These are phyloP conservation scores for Arbutus unedo DNA, from an alignment of 148 eudicot genomes.

Conservation along the genomic window DNA sequence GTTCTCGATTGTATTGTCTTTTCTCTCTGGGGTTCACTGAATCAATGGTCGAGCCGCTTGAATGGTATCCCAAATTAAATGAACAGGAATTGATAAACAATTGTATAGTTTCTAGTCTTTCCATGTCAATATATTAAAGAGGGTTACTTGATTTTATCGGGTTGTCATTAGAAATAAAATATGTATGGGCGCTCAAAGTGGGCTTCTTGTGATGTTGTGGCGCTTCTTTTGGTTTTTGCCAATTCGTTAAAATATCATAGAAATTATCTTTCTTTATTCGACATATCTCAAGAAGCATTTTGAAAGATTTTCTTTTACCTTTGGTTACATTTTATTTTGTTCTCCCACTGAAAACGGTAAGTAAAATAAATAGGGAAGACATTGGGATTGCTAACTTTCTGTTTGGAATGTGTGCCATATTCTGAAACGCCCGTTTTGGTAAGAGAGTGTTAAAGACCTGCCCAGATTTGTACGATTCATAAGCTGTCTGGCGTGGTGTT, in stretches of 20 bases:
- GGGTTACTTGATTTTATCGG: background rate
- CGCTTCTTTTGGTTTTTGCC: background rate
- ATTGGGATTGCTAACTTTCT: too few species aligned
- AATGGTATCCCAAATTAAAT: background rate
- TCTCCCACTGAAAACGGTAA: too few species aligned
- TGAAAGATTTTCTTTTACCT: too few species aligned
- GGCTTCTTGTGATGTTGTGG: background rate
- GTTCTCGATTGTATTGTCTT: background rate
- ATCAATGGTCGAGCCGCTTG: too few species aligned
- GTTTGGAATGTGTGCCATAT: too few species aligned
- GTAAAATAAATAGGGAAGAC: too few species aligned
- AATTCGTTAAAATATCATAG: background rate
- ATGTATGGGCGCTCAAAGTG: background rate
- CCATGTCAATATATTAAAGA: background rate
- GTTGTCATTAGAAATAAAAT: background rate
- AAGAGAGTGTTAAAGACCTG: background rate
- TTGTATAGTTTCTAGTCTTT: background rate
- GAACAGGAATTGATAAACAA: background rate
- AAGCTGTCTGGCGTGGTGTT: background rate
- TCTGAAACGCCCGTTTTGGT: background rate
- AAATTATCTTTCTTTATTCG: background rate
- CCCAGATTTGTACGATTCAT: background rate
- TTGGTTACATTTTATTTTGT: too few species aligned
- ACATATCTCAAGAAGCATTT: too few species aligned
- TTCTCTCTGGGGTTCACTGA: too few species aligned